Conservation (phyloP, 371 early-diverging fungal genomes). For the Actinomucor elegans region DNA sequence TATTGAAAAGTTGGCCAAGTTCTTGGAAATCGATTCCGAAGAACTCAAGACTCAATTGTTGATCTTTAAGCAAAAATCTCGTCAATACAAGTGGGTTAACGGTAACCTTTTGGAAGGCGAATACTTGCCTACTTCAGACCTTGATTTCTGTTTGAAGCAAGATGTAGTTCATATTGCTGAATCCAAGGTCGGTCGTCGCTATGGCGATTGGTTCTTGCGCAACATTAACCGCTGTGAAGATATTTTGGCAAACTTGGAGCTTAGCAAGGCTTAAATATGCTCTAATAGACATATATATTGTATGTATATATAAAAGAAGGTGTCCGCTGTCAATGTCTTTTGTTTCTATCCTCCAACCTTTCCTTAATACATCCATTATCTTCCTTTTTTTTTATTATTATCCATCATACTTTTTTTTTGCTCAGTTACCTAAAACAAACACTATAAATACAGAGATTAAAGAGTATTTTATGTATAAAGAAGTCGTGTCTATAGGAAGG, state of each 20-base stretch:
- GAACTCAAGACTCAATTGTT: slow-evolving; percentile 83
- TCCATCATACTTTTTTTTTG: no score
- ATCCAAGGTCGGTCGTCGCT: slow-evolving; percentile 88
- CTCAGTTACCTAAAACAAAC: no score
- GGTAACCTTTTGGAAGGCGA: slow-evolving; percentile 82
- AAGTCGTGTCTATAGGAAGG: no score
- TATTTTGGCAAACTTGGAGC: slow-evolving; percentile 53
- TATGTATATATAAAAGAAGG: no score
- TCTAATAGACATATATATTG: no score
- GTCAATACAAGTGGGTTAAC: slow-evolving; percentile 80
- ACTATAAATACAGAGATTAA: no score
- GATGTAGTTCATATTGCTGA: slow-evolving; percentile 95
- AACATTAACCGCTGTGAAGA: slow-evolving; percentile 86
- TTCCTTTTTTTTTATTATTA: no score
- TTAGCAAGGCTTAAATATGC: slow-evolving; percentile 30
- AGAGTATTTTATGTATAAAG: no score
- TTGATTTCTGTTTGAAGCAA: slow-evolving; percentile 90
- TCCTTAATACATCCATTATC: no score
- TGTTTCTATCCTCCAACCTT: no score
- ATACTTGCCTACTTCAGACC: slow-evolving; percentile 75
- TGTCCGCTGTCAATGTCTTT: no score
- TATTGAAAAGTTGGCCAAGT: slow-evolving; percentile 84
- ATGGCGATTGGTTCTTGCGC: slow-evolving; percentile 95
- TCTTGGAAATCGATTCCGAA: slow-evolving; percentile 81
- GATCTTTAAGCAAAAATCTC: slow-evolving; percentile 90